Base-by-base conservation (phyloP, 345 rosid species). In the Camelina laxa region DNA sequence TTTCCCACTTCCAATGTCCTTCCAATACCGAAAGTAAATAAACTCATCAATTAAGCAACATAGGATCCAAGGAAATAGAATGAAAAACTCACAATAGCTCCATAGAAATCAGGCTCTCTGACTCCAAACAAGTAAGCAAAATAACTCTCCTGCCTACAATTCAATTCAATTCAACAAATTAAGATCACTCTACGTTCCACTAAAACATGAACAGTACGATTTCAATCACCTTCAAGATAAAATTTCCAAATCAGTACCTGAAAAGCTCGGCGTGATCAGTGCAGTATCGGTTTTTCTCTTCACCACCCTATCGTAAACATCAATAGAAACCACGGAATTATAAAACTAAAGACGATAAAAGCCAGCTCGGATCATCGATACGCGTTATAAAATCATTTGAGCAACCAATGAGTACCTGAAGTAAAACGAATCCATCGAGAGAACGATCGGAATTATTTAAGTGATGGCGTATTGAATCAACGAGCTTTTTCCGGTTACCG, bases 81-180 rank as follows among this genome's bases (percentile, higher is more conserved):
- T 54, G 57, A 3, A 56, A 65, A 62, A 82, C 98, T 89, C 78
- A 93, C 98, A 27, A 93, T 83, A 69, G 97, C 95, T 77, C 94
- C 97, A 67, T 81, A 88, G 78, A 89, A 89, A 53, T 88, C 91
- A 15, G 97, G 94, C 82, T 94, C 96, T 64, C n/a, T 78, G 22
- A 88, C 98, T 66, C 97, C 98, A 81, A 94, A 91, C 60, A 91
- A 80, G 80, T 94, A 91, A 22, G 98, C 93, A 76, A 94, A 91
- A 80, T 91, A 93, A 82, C 98, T 89, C 80, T 86, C 90, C 81
- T 91, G 93, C 84, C 96, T 93, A 66, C 44, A 72, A 49, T 16
- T 38, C 64, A 74, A 73, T 33, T 13, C 70, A 53, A 49, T 56
- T n/a, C 60, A 65, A 49, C 12, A 8, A 38, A 42, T 39, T 5